Percentiles rank a stretch among this genome's conserved stretches.
These are phyloP conservation scores for Alternaria brassicicola DNA, from an alignment of 2,329 filamentous ascomycete genomes.

Conservation along the genomic window DNA sequence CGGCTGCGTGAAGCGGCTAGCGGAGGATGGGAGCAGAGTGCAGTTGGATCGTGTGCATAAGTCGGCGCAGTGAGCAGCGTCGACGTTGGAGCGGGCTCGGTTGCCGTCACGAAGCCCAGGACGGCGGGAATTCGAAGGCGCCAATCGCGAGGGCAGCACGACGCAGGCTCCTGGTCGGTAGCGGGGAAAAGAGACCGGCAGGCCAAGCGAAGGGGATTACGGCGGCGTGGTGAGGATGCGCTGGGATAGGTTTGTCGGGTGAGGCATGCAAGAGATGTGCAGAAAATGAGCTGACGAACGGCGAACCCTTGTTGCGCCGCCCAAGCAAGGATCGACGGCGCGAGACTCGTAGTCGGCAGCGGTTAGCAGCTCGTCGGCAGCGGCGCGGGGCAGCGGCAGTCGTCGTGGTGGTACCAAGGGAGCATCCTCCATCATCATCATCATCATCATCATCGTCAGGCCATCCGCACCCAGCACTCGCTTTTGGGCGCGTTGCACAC, in stretches of 20 bases:
- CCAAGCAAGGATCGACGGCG: not conserved
- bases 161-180: not conserved
- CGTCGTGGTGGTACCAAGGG: too few relatives aligned
- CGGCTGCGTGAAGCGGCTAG: conserved; percentile 11
- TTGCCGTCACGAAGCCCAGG: conserved; percentile 5
- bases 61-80: not conserved
- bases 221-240: not conserved
- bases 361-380: conserved; percentile 2
- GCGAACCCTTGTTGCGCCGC: not conserved
- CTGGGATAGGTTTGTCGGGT: not conserved
- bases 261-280: not conserved
- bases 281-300: not conserved
- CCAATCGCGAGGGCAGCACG: not conserved
- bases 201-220: not conserved
- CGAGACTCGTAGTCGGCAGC: not conserved
- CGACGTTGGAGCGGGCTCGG: conserved; percentile 6
- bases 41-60: conserved; percentile 1
- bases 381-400: conserved; percentile 10
- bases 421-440: too few relatives aligned
- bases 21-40: not conserved
- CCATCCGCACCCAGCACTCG: not conserved
- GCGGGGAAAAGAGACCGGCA: not conserved
- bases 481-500: not conserved
- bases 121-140: not conserved
- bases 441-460: too few relatives aligned